Conservation (phyloP, 2,329 filamentous ascomycete species). For the Cladophialophora exuberans region DNA sequence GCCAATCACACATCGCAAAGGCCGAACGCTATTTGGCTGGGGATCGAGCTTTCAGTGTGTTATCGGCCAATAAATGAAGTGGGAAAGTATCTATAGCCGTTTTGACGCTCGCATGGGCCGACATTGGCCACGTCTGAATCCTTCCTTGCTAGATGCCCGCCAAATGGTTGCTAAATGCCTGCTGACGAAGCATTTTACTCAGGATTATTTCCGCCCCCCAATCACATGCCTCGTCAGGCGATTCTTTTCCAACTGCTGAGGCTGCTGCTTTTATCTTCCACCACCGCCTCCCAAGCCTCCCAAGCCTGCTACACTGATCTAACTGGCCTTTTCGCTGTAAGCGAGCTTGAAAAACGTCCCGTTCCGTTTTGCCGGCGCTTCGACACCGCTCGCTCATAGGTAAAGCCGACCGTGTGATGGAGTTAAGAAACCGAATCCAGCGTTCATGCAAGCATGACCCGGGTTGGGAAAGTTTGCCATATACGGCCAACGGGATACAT, state of each 20-base stretch:
- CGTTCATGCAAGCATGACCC: too few species aligned
- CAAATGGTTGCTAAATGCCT: background rate
- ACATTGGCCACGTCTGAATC: constrained; percentile 2
- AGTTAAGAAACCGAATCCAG: too few species aligned
- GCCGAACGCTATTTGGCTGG: background rate
- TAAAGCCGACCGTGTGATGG: too few species aligned
- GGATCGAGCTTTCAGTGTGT: constrained; percentile 8
- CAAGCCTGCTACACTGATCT: background rate
- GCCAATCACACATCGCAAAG: constrained; percentile 1
- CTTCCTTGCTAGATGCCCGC: background rate
- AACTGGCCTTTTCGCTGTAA: background rate
- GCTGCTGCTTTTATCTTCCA: background rate
- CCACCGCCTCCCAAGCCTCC: background rate
- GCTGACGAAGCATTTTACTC: constrained; percentile 14
- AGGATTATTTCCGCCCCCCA: constrained; percentile 11
- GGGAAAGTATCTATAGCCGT: constrained; percentile 1
- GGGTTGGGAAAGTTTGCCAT: too few species aligned
- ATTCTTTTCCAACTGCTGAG: background rate
- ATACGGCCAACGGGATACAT: too few species aligned
- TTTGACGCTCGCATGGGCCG: background rate
- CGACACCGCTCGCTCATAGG: too few species aligned
- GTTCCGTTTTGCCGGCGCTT: constrained; percentile 3
- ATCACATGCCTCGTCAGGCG: background rate
- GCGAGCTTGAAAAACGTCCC: background rate
- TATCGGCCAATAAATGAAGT: constrained; percentile 1